Evolutionary conservation across 306 rosid species (phyloP).

Genomic region (Cucurbita maxima): DNA sequence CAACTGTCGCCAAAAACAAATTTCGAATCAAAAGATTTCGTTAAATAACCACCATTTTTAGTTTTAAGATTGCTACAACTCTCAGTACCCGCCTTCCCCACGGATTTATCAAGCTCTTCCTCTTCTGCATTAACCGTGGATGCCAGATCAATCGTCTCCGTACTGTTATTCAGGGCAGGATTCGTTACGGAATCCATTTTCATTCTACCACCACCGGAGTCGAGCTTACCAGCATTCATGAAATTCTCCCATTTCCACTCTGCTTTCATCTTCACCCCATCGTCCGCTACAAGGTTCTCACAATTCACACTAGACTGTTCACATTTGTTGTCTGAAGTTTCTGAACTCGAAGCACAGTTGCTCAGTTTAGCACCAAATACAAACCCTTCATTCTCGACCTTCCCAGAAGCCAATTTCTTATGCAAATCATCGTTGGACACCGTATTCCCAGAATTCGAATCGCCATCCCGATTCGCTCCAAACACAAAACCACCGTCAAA

Average conservation of each 20-base stretch:
- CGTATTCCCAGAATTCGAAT: constrained; percentile 12
- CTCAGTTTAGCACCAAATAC: constrained; percentile 14
- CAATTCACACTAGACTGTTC: neutral
- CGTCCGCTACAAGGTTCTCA: neutral
- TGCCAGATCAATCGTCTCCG: neutral
- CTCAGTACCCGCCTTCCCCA: constrained; percentile 4
- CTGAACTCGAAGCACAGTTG: constrained; percentile 1
- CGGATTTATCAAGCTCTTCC: neutral
- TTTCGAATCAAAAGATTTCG: constrained; percentile 9
- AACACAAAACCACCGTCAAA: constrained; percentile 19
- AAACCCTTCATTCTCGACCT: constrained; percentile 5
- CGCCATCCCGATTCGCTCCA: constrained; percentile 14
- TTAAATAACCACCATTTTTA: constrained; percentile 2
- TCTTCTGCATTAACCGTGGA: neutral
- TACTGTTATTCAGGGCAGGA: neutral
- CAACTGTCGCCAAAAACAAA: constrained; percentile 14
- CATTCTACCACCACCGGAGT: constrained; percentile 6
- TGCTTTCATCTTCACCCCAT: neutral
- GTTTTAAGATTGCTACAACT: neutral
- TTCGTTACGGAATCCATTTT: neutral
- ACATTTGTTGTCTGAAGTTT: neutral
- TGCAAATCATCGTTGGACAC: constrained; percentile 11
- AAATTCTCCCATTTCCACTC: neutral
- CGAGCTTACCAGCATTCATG: neutral
- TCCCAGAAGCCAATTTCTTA: constrained; percentile 5